A percentile compares a stretch with the other conserved stretches of the same genome.
Evolutionary conservation across 1,284 basidiomycete genomes (phyloP).

Genomic region (Apiotrichum laibachii): DNA sequence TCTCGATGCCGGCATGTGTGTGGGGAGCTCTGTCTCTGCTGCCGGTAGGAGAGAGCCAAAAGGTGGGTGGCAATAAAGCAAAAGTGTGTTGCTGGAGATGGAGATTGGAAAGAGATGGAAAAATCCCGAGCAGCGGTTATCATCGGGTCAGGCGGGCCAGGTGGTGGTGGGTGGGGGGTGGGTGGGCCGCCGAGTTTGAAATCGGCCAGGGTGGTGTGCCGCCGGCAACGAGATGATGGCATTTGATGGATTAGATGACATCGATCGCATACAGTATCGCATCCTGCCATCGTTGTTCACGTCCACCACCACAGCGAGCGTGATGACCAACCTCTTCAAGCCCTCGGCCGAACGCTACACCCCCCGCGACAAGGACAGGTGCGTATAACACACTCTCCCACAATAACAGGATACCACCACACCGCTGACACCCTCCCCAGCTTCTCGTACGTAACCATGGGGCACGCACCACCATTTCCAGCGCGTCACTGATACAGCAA

Average conservation of each 20-base stretch:
- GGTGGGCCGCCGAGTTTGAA: no score
- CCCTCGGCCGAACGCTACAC: conserved; percentile 41
- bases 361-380: conserved; percentile 50
- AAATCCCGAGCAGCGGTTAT: no score
- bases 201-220: neutral
- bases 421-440: conserved; percentile 16
- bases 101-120: no score
- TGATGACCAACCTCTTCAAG: conserved; percentile 23
- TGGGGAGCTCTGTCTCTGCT: no score
- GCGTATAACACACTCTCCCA: neutral
- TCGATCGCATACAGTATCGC: neutral
- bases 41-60: no score
- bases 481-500: conserved; percentile 3
- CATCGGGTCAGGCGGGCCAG: no score
- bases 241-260: neutral
- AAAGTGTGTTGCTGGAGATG: no score
- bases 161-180: no score
- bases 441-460: conserved; percentile 40
- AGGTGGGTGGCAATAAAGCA: no score
- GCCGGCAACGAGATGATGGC: neutral
- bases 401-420: no score
- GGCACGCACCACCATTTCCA: neutral
- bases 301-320: neutral
- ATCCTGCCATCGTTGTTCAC: neutral
- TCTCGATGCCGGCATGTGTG: no score